A percentile compares a stretch with the other conserved stretches of the same genome.
Conservation (phyloP, 805 yeast genomes). For the Ascoidea tarda region DNA sequence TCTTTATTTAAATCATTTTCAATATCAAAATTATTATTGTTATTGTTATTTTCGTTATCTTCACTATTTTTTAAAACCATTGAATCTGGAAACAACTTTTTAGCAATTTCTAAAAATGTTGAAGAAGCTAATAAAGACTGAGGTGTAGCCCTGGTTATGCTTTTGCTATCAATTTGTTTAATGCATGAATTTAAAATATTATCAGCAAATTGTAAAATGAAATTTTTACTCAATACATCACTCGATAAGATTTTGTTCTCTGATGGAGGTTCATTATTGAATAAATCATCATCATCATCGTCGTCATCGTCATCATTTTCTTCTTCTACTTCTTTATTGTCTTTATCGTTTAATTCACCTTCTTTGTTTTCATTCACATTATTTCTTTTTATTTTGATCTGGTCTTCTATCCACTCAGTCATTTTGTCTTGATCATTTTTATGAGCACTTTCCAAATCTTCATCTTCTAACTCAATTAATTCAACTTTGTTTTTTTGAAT, state of each 20-base stretch:
- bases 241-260: not conserved
- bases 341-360: slow-evolving; percentile 2
- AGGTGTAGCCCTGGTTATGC: not conserved
- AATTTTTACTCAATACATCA: not conserved
- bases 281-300: slow-evolving; percentile 3
- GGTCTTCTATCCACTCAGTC: too few relatives aligned
- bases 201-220: not conserved
- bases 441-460: too few relatives aligned
- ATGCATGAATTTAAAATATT: not conserved
- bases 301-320: slow-evolving; percentile 3
- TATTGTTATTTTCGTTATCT: too few relatives aligned
- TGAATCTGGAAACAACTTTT: not conserved
- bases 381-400: too few relatives aligned
- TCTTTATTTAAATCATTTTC: not conserved
- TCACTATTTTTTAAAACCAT: not conserved
- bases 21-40: too few relatives aligned
- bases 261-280: not conserved
- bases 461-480: not conserved
- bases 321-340: slow-evolving; percentile 1
- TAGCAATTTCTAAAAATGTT: not conserved
- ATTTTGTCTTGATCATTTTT: not conserved
- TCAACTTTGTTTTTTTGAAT: not conserved
- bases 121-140: not conserved
- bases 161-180: not conserved
- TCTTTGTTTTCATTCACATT: not conserved